phyloP scores from a whole-genome alignment of 768 basidiomycete genomes.

The Butyriboletus loyo region DNA sequence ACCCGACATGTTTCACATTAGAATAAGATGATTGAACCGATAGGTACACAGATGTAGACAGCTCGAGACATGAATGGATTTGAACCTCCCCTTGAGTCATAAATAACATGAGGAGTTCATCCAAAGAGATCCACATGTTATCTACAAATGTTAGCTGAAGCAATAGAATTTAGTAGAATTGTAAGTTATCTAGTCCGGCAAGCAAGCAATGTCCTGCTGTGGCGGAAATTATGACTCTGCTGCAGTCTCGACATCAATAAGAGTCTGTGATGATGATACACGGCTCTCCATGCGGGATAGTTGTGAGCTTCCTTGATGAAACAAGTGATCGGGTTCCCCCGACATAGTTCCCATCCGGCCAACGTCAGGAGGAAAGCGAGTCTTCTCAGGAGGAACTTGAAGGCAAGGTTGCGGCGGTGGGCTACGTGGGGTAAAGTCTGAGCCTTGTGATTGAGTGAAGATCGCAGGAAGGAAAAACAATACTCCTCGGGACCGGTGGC shows the following conservation, averaged over 20 bases:
- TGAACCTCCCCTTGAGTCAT: not conserved
- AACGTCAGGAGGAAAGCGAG: constrained; percentile 35
- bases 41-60: not conserved
- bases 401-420: constrained; percentile 29
- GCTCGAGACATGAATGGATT: constrained; percentile 1
- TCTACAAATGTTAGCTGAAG: constrained; percentile 30
- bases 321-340: constrained; percentile 18
- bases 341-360: constrained; percentile 29
- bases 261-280: constrained; percentile 26
- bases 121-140: constrained; percentile 19
- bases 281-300: constrained; percentile 28
- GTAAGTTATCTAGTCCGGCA: constrained; percentile 23
- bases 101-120: constrained; percentile 13
- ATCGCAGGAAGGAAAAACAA: constrained; percentile 83
- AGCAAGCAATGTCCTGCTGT: constrained; percentile 10
- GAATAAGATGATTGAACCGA: not conserved
- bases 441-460: constrained; percentile 48
- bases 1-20: constrained; percentile 3
- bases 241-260: constrained; percentile 27
- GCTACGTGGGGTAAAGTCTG: constrained; percentile 31
- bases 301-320: constrained; percentile 31
- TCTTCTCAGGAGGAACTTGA: constrained; percentile 45
- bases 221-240: constrained; percentile 18
- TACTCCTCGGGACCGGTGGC: constrained; percentile 55
- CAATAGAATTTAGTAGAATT: constrained; percentile 28